These are phyloP conservation scores for Passalora sequoiae DNA, from an alignment of 2,329 filamentous ascomycete genomes.

Conservation along the genomic window DNA sequence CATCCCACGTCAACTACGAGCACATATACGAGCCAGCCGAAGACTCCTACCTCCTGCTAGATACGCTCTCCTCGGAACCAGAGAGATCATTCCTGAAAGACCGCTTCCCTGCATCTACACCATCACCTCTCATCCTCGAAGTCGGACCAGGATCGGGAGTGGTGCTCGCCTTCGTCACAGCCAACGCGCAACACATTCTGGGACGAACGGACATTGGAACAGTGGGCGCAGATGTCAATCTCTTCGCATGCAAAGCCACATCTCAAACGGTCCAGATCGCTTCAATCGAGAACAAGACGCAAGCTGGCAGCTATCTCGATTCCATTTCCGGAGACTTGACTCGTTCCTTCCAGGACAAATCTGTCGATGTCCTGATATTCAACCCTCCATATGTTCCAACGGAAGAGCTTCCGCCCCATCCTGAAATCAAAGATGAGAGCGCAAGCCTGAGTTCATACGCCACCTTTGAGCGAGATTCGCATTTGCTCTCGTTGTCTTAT, in stretches of 20 bases:
- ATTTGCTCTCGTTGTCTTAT: conserved; percentile 78
- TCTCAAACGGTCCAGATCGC: conserved; percentile 59
- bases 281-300: conserved; percentile 29
- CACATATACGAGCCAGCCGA: conserved; percentile 92
- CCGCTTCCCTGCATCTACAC: conserved; percentile 48
- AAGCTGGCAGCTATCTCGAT: conserved; percentile 55
- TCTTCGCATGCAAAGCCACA: conserved; percentile 74
- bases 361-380: conserved; percentile 83
- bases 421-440: conserved; percentile 6
- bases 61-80: conserved; percentile 70
- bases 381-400: conserved; percentile 97
- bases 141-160: conserved; percentile 89
- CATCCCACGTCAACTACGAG: conserved; percentile 82
- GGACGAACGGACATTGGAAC: conserved; percentile 65
- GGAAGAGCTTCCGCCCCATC: conserved; percentile 48
- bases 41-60: conserved; percentile 89
- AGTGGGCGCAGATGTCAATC: conserved; percentile 78
- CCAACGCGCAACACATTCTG: conserved; percentile 68
- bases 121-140: conserved; percentile 64
- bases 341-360: conserved; percentile 52
- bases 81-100: conserved; percentile 65
- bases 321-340: conserved; percentile 67
- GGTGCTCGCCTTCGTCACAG: conserved; percentile 80
- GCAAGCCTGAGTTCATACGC: conserved; percentile 12
- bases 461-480: conserved; percentile 71